Evolutionary conservation across 352 stramenopile genomes (phyloP), one percentile per base, ranked within the genome.

Genomic region (Phytophthora citrophthora): DNA sequence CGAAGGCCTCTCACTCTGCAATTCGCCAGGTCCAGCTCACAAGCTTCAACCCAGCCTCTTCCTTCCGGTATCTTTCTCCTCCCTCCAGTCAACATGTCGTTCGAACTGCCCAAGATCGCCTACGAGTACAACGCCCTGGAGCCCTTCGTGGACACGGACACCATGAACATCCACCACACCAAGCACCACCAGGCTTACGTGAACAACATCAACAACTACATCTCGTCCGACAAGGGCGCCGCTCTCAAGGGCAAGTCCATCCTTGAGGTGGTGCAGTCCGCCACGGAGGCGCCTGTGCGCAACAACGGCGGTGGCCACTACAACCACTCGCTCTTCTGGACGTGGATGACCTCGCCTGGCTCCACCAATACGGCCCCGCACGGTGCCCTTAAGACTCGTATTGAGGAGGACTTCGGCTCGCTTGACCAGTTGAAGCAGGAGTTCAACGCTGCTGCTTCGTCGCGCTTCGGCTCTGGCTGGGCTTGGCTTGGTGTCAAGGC

Each of bases 271-370:
- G 79, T 94, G 18, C 65, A 93, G 77, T 71, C 64, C 24, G 79
- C 89, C 59, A 92, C 79, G 18, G 86, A 90, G 48, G 81, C 82
- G 3, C 74, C 86, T 23, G 83, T 93, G 69, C 86, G 84, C 41
- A 95, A 95, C 82, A 92, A 95, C 68, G 86, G 86, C 46, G 86
- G 86, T 53, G 86, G 86, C 51, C 84, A 93, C 81, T 95, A 90
- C 76, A 94, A 89, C 72, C 83, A 89, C 77, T 86, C 82, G 43
- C 83, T 98, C 54, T 98, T 97, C 77, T 98, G 91, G 90, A 97
- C 95, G 61, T 97, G 87, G 72, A 97, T 98, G 91, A 77, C 89
- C 27, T 65, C 67, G 32, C 79, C 78, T 5, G 89, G 89, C 41
- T 86, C 77, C 64, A 88, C 83, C 55, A 91, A 93, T 72, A 89